Percentiles rank a stretch among this genome's conserved stretches.
phyloP scores from a whole-genome alignment of 2,329 filamentous ascomycete genomes.

The Tolypocladium nubicola region DNA sequence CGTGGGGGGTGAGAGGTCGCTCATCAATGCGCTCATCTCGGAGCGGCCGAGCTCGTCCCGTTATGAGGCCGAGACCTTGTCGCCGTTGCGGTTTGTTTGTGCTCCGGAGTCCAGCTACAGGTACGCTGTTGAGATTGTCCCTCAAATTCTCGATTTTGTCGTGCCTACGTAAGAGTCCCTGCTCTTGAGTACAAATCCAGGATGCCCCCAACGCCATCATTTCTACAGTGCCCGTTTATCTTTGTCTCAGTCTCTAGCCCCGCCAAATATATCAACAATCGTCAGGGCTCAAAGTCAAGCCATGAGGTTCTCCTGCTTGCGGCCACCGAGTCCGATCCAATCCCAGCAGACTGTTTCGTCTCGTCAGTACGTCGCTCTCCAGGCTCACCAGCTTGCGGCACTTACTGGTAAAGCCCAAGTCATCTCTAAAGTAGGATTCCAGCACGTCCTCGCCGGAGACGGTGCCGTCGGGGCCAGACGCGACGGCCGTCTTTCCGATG shows the following conservation, averaged over 20 bases:
- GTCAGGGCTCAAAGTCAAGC: neutral
- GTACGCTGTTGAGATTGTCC: neutral
- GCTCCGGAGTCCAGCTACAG: neutral
- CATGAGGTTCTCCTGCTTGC: constrained; percentile 10
- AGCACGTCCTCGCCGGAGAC: constrained; percentile 51
- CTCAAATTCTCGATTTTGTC: neutral
- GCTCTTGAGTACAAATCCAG: neutral
- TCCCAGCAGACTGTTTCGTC: constrained; percentile 41
- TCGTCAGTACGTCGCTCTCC: constrained; percentile 7
- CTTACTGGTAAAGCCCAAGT: constrained; percentile 55
- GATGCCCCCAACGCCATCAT: neutral
- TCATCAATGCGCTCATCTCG: too few relatives aligned
- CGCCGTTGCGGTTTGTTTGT: neutral
- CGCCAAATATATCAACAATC: neutral
- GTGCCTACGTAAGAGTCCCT: neutral
- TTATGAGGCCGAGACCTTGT: neutral
- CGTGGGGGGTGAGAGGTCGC: too few relatives aligned
- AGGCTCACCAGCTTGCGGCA: constrained; percentile 7
- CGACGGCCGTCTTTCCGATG: constrained; percentile 58
- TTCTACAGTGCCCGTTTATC: neutral
- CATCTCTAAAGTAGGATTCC: constrained; percentile 54
- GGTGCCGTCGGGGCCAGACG: constrained; percentile 49
- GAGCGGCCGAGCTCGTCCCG: too few relatives aligned
- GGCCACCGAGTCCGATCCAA: constrained; percentile 35
- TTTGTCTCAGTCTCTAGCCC: neutral